Conservation (phyloP, 108 stramenopile genomes). For the Cylindrotheca closterium region DNA sequence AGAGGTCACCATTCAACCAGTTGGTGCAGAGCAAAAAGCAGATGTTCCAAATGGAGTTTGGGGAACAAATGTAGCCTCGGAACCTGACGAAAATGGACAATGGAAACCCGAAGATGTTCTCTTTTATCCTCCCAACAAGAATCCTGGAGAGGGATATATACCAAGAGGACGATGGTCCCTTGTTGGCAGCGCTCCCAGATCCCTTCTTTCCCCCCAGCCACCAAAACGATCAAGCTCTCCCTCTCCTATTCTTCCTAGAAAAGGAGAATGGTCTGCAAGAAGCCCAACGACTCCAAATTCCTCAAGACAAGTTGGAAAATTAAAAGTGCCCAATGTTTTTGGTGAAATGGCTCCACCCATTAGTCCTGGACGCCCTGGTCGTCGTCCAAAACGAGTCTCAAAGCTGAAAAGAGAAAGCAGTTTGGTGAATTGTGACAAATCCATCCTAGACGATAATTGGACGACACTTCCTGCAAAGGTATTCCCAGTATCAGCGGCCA, state of each 20-base stretch:
- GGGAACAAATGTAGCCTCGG: conserved; percentile 12
- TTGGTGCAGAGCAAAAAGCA: not conserved
- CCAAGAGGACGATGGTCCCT: not conserved
- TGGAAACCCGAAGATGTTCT: conserved; percentile 14
- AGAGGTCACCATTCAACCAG: not conserved
- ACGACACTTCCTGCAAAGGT: not conserved
- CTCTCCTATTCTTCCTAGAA: no score
- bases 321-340: not conserved
- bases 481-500: not conserved
- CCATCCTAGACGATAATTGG: not conserved
- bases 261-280: no score
- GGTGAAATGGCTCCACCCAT: not conserved
- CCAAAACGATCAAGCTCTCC: no score
- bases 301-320: not conserved
- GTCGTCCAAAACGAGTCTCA: no score
- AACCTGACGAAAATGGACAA: conserved; percentile 15
- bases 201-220: no score
- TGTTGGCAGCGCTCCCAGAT: no score
- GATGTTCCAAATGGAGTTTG: conserved; percentile 15
- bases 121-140: conserved; percentile 10
- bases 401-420: no score
- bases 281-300: no score
- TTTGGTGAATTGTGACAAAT: no score
- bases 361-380: no score
- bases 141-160: not conserved